These are phyloP conservation scores for Agaricus sinodeliciosus DNA, from an alignment of 768 basidiomycete species.

Conservation along the genomic window DNA sequence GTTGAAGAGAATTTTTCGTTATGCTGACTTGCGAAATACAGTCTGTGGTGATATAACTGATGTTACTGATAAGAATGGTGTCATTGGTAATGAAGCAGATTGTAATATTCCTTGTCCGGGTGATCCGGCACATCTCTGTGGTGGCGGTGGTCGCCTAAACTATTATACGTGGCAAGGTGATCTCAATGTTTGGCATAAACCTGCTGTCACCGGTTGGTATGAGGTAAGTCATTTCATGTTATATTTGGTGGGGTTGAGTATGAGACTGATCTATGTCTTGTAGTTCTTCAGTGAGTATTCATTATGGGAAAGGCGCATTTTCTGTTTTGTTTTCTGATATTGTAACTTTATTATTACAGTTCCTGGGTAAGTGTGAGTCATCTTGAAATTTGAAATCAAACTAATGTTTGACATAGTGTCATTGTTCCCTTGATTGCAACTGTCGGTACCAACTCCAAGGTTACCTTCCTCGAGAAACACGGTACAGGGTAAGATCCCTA, in stretches of 20 bases:
- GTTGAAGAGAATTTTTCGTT: not conserved
- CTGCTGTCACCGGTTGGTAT: slow-evolving; percentile 59
- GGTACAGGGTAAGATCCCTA: slow-evolving; percentile 45
- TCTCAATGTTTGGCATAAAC: slow-evolving; percentile 59
- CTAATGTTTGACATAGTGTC: slow-evolving; percentile 32
- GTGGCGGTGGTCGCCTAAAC: slow-evolving; percentile 45
- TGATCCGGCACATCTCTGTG: slow-evolving; percentile 65
- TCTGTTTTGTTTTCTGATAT: not conserved
- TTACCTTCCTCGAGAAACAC: slow-evolving; percentile 70
- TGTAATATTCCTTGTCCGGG: slow-evolving; percentile 58
- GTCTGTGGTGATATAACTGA: slow-evolving; percentile 68
- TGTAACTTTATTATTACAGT: slow-evolving; percentile 22
- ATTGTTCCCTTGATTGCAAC: slow-evolving; percentile 71
- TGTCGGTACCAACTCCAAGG: slow-evolving; percentile 75
- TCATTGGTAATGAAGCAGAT: slow-evolving; percentile 34
- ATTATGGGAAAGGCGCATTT: no score
- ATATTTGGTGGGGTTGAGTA: not conserved
- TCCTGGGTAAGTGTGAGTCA: slow-evolving; percentile 33
- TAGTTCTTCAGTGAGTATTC: slow-evolving; percentile 40
- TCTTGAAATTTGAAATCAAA: slow-evolving; percentile 6
- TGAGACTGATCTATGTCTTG: slow-evolving; percentile 2
- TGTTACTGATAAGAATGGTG: slow-evolving; percentile 32
- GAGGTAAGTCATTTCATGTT: slow-evolving; percentile 38
- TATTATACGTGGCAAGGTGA: slow-evolving; percentile 49
- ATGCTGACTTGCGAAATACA: slow-evolving; percentile 17